Base-by-base conservation (phyloP, 106 monocot genomes). In the Allium cepa region DNA sequence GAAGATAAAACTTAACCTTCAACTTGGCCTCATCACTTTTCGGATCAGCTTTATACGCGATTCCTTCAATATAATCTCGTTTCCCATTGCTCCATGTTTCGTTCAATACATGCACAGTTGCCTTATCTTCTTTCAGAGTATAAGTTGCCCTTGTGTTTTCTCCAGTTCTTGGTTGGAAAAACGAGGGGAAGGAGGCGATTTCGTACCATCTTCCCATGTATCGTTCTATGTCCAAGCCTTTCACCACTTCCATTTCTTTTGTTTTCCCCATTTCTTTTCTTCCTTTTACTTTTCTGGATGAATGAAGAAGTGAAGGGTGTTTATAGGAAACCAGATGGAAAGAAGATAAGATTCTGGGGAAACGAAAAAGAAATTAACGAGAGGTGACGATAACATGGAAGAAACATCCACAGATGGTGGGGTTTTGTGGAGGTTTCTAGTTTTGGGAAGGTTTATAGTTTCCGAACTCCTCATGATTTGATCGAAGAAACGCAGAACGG, bases 131-230 rank as follows among this genome's bases (percentile, higher is more conserved):
- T 71, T 79, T 73, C 52, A 96, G 80, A 47, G 81, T 70, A 83
- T 96, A 96, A 17, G 91, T 96, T 48, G 96, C 96, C 10, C 96
- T 76, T 56, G 96, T 96, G 81, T 85, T 76, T 59, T 22, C 56
- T 14, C 92, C 96, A 75, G 73, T 63, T 47, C 60, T 74, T 10
- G 96, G 92, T 78, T 96, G 92, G 75, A 86, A 86, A 17, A 62
- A 56, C 26, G 96, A 96, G 12, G 92, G 96, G 74, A 96, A 77
- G 11, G 85, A 86, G 11, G 96, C 96, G 60, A 96, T 96, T 86
- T 96, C 96, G 86, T 96, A 96, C 96, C 96, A 92, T 59, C 92
- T 68, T n/a, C 96, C 96, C 86, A 80, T 84, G 92, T 92, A 96
- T 14, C 92, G 70, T 56, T 78, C 48, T 9, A 96, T 10, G 78